Conservation (phyloP, 306 rosid genomes). For the Malus orientalis region DNA sequence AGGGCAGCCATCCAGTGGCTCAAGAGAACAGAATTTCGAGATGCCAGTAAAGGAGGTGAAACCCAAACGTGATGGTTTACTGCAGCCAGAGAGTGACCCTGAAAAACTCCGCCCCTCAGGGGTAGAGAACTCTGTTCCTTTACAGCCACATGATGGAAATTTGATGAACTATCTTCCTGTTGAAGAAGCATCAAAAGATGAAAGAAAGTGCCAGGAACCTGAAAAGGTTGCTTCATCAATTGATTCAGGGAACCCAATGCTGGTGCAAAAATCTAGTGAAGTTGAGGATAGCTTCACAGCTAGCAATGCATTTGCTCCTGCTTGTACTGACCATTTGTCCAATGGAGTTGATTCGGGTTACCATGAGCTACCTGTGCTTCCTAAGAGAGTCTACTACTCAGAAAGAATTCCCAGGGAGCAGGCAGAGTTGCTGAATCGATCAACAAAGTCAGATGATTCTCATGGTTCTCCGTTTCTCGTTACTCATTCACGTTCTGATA, state of each 20-base stretch:
- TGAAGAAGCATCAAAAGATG: constrained; percentile 44
- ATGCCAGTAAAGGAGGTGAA: constrained; percentile 28
- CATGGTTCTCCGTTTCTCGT: constrained; percentile 53
- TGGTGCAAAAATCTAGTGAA: constrained; percentile 41
- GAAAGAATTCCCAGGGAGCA: constrained; percentile 89
- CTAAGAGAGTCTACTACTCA: constrained; percentile 71
- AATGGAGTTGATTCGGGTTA: constrained; percentile 50
- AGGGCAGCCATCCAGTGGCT: constrained; percentile 26
- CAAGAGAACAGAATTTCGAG: constrained; percentile 36
- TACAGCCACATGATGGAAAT: constrained; percentile 23
- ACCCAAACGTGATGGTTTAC: constrained; percentile 38
- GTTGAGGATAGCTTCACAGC: constrained; percentile 36
- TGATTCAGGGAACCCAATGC: constrained; percentile 35
- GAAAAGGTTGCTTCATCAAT: constrained; percentile 37
- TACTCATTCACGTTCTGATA: constrained; percentile 56
- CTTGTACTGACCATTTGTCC: constrained; percentile 43
- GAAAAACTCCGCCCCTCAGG: constrained; percentile 27
- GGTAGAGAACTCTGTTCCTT: constrained; percentile 28
- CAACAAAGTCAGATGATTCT: constrained; percentile 76
- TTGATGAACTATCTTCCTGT: constrained; percentile 14
- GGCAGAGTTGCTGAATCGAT: constrained; percentile 69
- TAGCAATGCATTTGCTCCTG: constrained; percentile 35
- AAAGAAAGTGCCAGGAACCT: constrained; percentile 41
- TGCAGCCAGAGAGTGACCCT: constrained; percentile 34
- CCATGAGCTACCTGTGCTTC: constrained; percentile 60